Evolutionary conservation across 2,329 filamentous ascomycete genomes (phyloP).

Genomic region (Exophiala sp.): DNA sequence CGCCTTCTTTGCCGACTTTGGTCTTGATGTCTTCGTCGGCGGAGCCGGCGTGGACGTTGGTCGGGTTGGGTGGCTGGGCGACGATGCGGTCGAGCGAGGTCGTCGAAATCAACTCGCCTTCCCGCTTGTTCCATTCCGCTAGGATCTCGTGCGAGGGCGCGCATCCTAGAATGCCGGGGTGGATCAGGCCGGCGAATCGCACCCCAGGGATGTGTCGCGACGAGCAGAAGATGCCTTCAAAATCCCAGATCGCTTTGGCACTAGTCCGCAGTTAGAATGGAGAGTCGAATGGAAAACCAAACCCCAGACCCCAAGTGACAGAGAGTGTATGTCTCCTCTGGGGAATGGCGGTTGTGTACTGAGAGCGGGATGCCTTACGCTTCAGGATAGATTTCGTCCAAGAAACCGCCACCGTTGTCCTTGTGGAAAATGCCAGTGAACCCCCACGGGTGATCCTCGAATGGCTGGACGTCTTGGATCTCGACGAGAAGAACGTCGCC

Average conservation of each 20-base stretch:
- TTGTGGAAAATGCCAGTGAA: slow-evolving; percentile 79
- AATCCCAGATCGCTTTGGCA: slow-evolving; percentile 70
- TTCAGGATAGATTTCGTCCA: slow-evolving; percentile 80
- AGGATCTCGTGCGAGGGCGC: slow-evolving; percentile 75
- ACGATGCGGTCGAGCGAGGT: slow-evolving; percentile 63
- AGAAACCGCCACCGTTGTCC: slow-evolving; percentile 78
- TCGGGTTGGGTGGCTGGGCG: slow-evolving; percentile 66
- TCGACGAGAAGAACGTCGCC: slow-evolving; percentile 81
- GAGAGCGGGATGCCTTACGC: slow-evolving; percentile 51
- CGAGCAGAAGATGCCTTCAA: slow-evolving; percentile 72
- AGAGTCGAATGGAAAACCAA: too few relatives aligned
- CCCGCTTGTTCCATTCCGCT: slow-evolving; percentile 74
- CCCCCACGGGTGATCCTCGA: slow-evolving; percentile 80
- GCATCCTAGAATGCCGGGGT: slow-evolving; percentile 85
- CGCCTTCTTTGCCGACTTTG: slow-evolving; percentile 70
- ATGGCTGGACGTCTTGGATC: slow-evolving; percentile 87
- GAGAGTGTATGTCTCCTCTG: too few relatives aligned
- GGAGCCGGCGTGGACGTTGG: slow-evolving; percentile 66
- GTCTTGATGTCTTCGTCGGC: slow-evolving; percentile 54
- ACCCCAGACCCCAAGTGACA: too few relatives aligned
- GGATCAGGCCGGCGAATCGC: slow-evolving; percentile 81
- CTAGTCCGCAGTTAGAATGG: too few relatives aligned
- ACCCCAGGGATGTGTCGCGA: slow-evolving; percentile 83
- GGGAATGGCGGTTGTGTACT: background rate
- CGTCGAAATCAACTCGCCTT: slow-evolving; percentile 69